A percentile compares a stretch with the other conserved stretches of the same genome.
These are phyloP conservation scores for Potentilla sterilis DNA, from an alignment of 306 rosid species.

Conservation along the genomic window DNA sequence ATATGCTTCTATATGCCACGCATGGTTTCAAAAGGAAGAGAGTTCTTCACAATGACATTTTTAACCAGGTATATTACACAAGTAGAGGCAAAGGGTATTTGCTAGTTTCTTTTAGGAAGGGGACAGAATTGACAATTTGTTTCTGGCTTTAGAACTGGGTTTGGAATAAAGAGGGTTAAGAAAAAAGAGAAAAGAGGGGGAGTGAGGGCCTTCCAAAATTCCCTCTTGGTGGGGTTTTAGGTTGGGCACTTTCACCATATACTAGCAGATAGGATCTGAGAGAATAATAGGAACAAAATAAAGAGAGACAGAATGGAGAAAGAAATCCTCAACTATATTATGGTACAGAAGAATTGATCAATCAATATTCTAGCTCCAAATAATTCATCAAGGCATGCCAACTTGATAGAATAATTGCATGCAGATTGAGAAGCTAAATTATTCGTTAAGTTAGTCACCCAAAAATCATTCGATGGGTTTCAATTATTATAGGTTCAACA, in stretches of 20 bases:
- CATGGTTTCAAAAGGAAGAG: conserved; percentile 40
- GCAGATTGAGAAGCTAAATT: background rate
- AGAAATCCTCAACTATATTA: conserved; percentile 47
- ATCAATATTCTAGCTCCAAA: conserved; percentile 42
- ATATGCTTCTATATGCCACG: conserved; percentile 34
- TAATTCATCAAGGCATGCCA: conserved; percentile 21
- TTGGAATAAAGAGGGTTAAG: conserved; percentile 71
- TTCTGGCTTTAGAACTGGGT: conserved; percentile 64
- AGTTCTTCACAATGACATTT: conserved; percentile 30
- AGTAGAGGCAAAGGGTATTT: background rate
- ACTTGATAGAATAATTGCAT: conserved; percentile 8
- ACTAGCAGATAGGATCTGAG: conserved; percentile 35
- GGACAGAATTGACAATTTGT: conserved; percentile 45
- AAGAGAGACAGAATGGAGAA: conserved; percentile 23
- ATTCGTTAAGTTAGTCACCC: conserved; percentile 6
- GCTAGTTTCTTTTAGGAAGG: conserved; percentile 5
- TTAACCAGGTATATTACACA: conserved; percentile 30
- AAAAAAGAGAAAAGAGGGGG: conserved; percentile 32
- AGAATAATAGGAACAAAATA: conserved; percentile 36
- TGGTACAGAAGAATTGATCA: conserved; percentile 39
- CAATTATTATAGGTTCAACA: background rate
- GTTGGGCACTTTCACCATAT: conserved; percentile 52
- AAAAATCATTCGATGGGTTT: background rate
- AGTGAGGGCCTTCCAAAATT: conserved; percentile 46
- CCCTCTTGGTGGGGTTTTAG: conserved; percentile 61